Evolutionary conservation across 163 green algal species (phyloP).

Genomic region (Prototheca wickerhamii): DNA sequence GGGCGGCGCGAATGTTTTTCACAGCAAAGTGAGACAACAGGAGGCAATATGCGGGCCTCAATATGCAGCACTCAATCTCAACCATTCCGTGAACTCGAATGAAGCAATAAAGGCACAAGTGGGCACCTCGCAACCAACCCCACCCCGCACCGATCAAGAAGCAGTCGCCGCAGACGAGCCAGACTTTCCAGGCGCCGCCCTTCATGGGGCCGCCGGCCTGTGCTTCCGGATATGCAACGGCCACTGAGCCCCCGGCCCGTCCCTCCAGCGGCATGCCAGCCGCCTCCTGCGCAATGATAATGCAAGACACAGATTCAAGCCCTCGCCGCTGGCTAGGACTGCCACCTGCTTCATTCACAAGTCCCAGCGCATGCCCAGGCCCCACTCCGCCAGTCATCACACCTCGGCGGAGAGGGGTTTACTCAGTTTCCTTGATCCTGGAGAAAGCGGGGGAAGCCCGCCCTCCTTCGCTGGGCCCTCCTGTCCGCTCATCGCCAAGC

Average conservation of each 20-base stretch:
- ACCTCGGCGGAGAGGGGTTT: background rate
- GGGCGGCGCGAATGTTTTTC: no score
- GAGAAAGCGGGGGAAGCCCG: background rate
- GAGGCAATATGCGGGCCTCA: no score
- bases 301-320: no score
- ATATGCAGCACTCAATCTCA: no score
- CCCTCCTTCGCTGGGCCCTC: background rate
- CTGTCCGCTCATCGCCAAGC: no score
- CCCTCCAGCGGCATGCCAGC: no score
- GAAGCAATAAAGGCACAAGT: no score
- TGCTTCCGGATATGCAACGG: background rate
- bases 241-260: background rate
- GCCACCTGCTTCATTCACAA: no score
- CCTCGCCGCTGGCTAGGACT: no score
- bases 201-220: background rate
- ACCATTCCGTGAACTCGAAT: no score
- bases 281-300: no score
- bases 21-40: no score
- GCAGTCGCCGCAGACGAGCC: slow-evolving; percentile 66
- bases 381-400: background rate
- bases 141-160: slow-evolving; percentile 35
- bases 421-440: background rate
- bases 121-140: background rate
- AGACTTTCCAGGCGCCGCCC: slow-evolving; percentile 22
- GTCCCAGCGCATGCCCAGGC: background rate